Evolutionary conservation across 306 rosid species (phyloP).

Genomic region (Hippophae tibetana): DNA sequence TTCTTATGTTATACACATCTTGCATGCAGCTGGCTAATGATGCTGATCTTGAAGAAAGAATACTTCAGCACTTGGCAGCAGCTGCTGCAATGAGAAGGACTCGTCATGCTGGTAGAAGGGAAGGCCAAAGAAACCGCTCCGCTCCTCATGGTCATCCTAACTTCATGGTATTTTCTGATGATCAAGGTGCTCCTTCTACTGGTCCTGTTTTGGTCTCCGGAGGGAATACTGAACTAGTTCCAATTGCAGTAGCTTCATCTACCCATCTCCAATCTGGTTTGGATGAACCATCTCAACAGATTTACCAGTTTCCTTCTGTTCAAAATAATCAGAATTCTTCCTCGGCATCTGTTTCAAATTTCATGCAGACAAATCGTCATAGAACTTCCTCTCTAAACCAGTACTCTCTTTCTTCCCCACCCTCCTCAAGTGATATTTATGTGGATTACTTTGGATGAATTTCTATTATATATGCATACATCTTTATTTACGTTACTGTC

Average conservation of each 20-base stretch:
- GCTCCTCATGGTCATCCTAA: constrained; percentile 58
- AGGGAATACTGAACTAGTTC: constrained; percentile 37
- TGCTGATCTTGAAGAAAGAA: constrained; percentile 57
- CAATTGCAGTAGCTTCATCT: constrained; percentile 32
- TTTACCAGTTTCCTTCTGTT: constrained; percentile 20
- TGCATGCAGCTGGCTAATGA: constrained; percentile 18
- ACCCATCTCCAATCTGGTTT: constrained; percentile 35
- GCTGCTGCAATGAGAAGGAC: constrained; percentile 80
- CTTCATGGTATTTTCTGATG: constrained; percentile 43
- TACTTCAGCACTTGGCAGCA: constrained; percentile 84
- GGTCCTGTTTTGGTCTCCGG: constrained; percentile 27
- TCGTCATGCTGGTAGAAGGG: constrained; percentile 43
- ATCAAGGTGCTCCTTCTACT: constrained; percentile 35
- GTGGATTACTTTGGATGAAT: constrained; percentile 2
- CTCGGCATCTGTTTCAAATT: constrained; percentile 33
- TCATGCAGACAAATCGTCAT: constrained; percentile 31
- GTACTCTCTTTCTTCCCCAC: constrained; percentile 26
- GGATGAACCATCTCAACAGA: constrained; percentile 36
- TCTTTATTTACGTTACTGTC: constrained; percentile 11
- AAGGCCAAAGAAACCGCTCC: constrained; percentile 39
- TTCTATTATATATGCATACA: neutral
- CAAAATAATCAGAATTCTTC: constrained; percentile 39
- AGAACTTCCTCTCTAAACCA: constrained; percentile 30
- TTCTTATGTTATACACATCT: constrained; percentile 3
- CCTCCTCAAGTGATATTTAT: neutral